Evolutionary conservation across 1,284 basidiomycete genomes (phyloP).

Genomic region (Cryptococcus maquisensis): DNA sequence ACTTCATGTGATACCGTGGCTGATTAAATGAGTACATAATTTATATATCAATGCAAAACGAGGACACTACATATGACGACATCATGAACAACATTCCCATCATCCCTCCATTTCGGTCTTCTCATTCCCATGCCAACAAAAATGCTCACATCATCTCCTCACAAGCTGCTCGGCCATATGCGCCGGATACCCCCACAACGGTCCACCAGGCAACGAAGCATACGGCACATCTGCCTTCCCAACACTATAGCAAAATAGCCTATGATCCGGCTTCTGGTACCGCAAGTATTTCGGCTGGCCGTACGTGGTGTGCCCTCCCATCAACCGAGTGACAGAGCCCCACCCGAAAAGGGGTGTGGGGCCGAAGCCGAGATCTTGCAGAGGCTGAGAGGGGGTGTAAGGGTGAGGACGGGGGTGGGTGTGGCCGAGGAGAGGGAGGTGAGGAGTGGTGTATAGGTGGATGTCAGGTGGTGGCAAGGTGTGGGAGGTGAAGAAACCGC

Average conservation of each 20-base stretch:
- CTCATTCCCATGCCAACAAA: too few relatives aligned
- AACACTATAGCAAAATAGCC: slow-evolving; percentile 30
- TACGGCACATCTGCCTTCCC: slow-evolving; percentile 35
- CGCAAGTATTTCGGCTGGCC: slow-evolving; percentile 24
- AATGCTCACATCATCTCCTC: background rate
- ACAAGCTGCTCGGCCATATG: slow-evolving; percentile 21
- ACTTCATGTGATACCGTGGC: too few relatives aligned
- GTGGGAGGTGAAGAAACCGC: background rate
- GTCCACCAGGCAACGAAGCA: slow-evolving; percentile 28
- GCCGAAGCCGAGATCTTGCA: slow-evolving; percentile 23
- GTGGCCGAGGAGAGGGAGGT: background rate
- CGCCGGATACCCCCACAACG: slow-evolving; percentile 19
- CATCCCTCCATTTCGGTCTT: too few relatives aligned
- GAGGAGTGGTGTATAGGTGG: background rate
- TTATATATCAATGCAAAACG: too few relatives aligned
- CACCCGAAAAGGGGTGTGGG: slow-evolving; percentile 31
- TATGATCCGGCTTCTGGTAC: slow-evolving; percentile 28
- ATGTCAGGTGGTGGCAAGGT: background rate
- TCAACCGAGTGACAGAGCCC: slow-evolving; percentile 16
- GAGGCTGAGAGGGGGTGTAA: slow-evolving; percentile 10
- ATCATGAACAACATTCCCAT: too few relatives aligned
- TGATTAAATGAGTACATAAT: too few relatives aligned
- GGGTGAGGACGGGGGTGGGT: slow-evolving; percentile 13
- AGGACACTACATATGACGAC: too few relatives aligned
- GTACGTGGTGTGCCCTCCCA: slow-evolving; percentile 21